phyloP scores from a whole-genome alignment of 306 rosid species.

The Carpinus viminea region DNA sequence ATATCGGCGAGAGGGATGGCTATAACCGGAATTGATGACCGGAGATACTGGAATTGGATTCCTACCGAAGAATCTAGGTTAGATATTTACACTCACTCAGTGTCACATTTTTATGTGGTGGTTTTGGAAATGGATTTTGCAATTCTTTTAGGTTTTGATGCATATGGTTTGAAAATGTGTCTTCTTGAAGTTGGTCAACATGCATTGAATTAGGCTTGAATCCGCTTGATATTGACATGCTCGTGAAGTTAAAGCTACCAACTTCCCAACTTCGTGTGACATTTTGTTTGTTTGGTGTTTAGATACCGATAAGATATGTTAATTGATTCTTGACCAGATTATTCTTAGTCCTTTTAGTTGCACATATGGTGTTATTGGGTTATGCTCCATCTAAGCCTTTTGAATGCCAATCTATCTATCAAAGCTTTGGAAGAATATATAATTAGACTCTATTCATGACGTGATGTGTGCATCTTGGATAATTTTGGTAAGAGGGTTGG shows the following conservation, averaged over 20 bases:
- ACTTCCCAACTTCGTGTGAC: background rate
- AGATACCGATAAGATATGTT: too few species aligned
- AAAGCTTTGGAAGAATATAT: background rate
- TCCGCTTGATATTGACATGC: background rate
- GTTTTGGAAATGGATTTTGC: background rate
- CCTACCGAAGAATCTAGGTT: constrained; percentile 95
- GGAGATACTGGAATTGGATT: constrained; percentile 91
- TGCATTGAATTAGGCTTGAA: background rate
- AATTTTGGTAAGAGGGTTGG: constrained; percentile 1
- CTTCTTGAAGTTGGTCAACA: background rate
- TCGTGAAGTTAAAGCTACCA: background rate
- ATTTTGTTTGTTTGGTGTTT: background rate
- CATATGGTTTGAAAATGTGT: background rate
- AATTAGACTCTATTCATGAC: background rate
- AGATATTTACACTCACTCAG: background rate
- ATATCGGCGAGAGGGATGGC: constrained; percentile 77
- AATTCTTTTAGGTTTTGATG: background rate
- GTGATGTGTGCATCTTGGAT: background rate
- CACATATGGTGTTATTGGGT: background rate
- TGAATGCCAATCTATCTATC: background rate
- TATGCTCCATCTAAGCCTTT: background rate
- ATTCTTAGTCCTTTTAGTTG: background rate
- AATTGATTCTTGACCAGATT: too few species aligned
- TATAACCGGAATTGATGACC: constrained; percentile 81
- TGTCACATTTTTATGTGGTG: background rate